Percentiles rank a stretch among this genome's conserved stretches.
Evolutionary conservation across 75 land plant genomes (phyloP).

Genomic region (Isoetes taiwanensis): DNA sequence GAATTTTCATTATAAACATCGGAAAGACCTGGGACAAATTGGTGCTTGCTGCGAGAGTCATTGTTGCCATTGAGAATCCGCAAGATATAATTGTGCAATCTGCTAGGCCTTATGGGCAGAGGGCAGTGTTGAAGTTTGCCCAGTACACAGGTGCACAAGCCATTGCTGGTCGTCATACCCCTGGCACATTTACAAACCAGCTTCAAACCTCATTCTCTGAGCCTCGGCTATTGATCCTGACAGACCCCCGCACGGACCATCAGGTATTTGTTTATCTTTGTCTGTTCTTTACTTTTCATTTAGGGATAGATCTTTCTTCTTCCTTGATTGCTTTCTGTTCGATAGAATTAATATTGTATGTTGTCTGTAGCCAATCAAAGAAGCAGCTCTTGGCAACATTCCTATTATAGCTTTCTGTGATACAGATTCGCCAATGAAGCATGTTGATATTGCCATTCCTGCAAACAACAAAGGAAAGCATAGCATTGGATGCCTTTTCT

Average conservation of each 20-base stretch:
- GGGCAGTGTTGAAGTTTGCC: conserved; percentile 62
- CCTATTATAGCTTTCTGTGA: conserved; percentile 70
- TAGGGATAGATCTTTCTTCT: not conserved
- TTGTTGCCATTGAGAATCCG: conserved; percentile 71
- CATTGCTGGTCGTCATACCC: conserved; percentile 66
- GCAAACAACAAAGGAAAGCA: conserved; percentile 79
- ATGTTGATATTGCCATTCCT: conserved; percentile 77
- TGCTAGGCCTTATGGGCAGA: conserved; percentile 74
- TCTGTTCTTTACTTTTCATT: not conserved
- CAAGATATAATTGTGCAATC: conserved; percentile 82
- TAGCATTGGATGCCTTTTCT: conserved; percentile 67
- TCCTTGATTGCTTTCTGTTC: not conserved
- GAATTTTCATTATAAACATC: conserved; percentile 62
- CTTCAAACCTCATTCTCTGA: conserved; percentile 61
- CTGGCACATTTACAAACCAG: conserved; percentile 80
- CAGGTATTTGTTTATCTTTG: conserved; percentile 28
- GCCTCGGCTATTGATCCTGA: conserved; percentile 62
- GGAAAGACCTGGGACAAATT: conserved; percentile 83
- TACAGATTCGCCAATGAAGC: conserved; percentile 63
- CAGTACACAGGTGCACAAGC: conserved; percentile 69
- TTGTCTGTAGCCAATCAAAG: conserved; percentile 49
- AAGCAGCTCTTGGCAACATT: conserved; percentile 56
- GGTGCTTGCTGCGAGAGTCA: conserved; percentile 61
- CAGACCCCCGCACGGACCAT: conserved; percentile 73
- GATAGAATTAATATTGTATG: not conserved